Percentiles rank a stretch among this genome's conserved stretches.
phyloP scores from a whole-genome alignment of 257 asterid species.

The Rhazya stricta region DNA sequence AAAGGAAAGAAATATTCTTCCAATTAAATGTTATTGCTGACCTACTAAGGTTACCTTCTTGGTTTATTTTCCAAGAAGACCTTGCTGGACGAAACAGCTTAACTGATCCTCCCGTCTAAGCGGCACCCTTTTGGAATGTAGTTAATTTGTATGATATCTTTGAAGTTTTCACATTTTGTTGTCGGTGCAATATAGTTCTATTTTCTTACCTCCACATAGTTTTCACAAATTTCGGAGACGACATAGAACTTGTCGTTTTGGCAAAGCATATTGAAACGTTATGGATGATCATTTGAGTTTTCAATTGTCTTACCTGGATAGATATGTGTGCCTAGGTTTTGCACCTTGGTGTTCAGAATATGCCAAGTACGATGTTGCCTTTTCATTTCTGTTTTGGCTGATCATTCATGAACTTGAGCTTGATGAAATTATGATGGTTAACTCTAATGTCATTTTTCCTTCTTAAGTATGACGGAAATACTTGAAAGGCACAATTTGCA shows the following conservation, averaged over 20 bases:
- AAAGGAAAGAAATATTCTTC: neutral
- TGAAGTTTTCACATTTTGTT: neutral
- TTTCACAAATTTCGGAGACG: neutral
- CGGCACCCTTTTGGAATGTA: neutral
- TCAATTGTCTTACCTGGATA: neutral
- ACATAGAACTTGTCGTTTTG: neutral
- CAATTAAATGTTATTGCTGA: neutral
- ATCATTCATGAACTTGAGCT: neutral
- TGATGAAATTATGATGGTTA: neutral
- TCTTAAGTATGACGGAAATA: slow-evolving; percentile 64
- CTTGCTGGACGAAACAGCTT: neutral
- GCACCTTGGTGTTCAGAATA: neutral
- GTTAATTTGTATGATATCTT: neutral
- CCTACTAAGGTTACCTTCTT: neutral
- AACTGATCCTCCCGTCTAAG: neutral
- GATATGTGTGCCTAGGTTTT: neutral
- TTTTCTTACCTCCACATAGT: neutral
- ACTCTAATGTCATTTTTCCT: slow-evolving; percentile 1
- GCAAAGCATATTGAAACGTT: neutral
- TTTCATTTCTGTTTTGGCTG: neutral
- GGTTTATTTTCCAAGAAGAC: neutral
- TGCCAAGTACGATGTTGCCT: neutral
- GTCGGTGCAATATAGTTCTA: neutral
- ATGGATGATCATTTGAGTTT: neutral
- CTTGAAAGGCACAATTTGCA: slow-evolving; percentile 69